phyloP scores from a whole-genome alignment of 208 protist species.

The Crithidia sp. region DNA sequence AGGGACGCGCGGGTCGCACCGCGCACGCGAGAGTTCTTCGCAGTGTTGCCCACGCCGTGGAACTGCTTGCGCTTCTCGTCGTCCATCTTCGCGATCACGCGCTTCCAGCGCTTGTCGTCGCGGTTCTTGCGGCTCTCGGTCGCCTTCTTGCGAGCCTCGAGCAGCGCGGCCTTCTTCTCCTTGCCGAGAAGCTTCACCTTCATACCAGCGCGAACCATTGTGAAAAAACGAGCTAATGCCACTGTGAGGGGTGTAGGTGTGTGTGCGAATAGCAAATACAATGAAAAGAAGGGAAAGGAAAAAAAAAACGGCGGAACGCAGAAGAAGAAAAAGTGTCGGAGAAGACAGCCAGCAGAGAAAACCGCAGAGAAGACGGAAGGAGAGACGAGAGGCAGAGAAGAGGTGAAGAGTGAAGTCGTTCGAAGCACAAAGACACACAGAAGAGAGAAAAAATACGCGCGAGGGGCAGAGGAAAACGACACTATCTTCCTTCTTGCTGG shows the following conservation, averaged over 20 bases:
- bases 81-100: slow-evolving; percentile 88
- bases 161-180: slow-evolving; percentile 81
- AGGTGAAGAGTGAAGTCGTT: no score
- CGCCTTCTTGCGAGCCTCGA: slow-evolving; percentile 78
- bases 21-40: slow-evolving; percentile 84
- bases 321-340: background rate
- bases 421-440: no score
- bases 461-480: no score
- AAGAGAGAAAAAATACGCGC: no score
- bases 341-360: background rate
- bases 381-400: no score
- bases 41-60: slow-evolving; percentile 89
- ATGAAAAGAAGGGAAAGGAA: slow-evolving; percentile 17
- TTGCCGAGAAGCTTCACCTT: slow-evolving; percentile 86
- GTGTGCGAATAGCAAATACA: slow-evolving; percentile 5
- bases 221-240: background rate
- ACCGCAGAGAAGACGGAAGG: no score
- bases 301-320: background rate
- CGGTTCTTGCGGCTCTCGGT: slow-evolving; percentile 77
- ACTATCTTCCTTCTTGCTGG: no score
- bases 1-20: slow-evolving; percentile 82
- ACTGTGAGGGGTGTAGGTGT: background rate
- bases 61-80: slow-evolving; percentile 86
- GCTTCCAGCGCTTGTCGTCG: slow-evolving; percentile 91
- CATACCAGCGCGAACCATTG: slow-evolving; percentile 80